phyloP scores from a whole-genome alignment of 306 rosid genomes.

The Ormosia semicastrata region DNA sequence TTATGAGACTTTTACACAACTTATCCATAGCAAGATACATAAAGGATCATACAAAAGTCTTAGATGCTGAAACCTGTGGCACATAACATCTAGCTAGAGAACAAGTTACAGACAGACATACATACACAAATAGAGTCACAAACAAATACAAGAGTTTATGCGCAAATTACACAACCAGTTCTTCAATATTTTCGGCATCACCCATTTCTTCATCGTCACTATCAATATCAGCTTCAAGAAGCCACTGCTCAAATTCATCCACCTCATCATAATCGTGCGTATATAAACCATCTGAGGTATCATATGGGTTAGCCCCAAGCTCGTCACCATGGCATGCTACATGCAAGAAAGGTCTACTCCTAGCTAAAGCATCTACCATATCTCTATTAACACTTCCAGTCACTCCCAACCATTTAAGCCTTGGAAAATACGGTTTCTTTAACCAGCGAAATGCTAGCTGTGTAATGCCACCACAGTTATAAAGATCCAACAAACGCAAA shows the following conservation, averaged over 20 bases:
- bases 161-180: constrained; percentile 29
- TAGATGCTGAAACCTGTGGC: not conserved
- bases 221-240: constrained; percentile 59
- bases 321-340: constrained; percentile 87
- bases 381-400: constrained; percentile 77
- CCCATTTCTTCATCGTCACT: constrained; percentile 67
- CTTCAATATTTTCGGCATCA: constrained; percentile 58
- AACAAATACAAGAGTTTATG: not conserved
- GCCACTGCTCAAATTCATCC: constrained; percentile 89
- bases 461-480: constrained; percentile 87
- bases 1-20: not conserved
- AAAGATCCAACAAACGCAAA: constrained; percentile 76
- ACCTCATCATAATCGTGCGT: constrained; percentile 70
- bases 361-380: constrained; percentile 80
- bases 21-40: not conserved
- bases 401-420: constrained; percentile 91
- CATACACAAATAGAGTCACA: not conserved
- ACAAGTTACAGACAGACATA: constrained; percentile 11
- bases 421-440: constrained; percentile 93
- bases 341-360: constrained; percentile 78
- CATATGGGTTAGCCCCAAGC: constrained; percentile 70
- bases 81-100: constrained; percentile 2
- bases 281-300: constrained; percentile 48
- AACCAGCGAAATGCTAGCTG: constrained; percentile 77
- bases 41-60: not conserved